These are phyloP conservation scores for Puccinellia tenuiflora DNA, from an alignment of 176 grass and related monocot species.

Conservation along the genomic window DNA sequence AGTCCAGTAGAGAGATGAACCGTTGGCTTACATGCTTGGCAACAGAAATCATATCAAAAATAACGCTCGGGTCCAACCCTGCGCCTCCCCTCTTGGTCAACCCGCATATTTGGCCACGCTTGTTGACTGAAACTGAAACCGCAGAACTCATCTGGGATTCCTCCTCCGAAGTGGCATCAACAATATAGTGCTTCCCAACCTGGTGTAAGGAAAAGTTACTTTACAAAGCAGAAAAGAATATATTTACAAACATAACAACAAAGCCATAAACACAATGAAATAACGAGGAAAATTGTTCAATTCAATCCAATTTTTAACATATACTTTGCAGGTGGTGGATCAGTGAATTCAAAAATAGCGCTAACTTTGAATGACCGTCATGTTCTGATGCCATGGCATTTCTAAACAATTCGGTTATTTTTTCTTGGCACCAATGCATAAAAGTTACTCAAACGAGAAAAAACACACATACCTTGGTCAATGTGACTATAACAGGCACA, in stretches of 20 bases:
- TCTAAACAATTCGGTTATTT: neutral
- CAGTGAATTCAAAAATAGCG: neutral
- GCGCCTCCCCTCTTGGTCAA: constrained; percentile 73
- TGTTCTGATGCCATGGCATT: neutral
- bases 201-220: constrained; percentile 16
- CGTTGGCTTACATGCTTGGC: constrained; percentile 62
- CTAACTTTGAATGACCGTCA: neutral
- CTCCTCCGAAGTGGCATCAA: constrained; percentile 72
- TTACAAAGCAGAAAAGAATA: neutral
- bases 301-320: neutral
- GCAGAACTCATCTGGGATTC: constrained; percentile 88
- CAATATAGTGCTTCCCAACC: constrained; percentile 81
- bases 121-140: constrained; percentile 71
- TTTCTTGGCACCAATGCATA: neutral
- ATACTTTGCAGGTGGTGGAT: neutral
- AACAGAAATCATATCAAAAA: constrained; percentile 83
- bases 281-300: neutral
- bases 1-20: constrained; percentile 53
- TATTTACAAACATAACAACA: neutral
- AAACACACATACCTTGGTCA: constrained; percentile 59
- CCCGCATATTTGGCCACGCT: constrained; percentile 66
- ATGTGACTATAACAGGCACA: constrained; percentile 80
- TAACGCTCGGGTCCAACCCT: constrained; percentile 68
- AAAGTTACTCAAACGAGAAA: neutral
- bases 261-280: neutral